A percentile compares a stretch with the other conserved stretches of the same genome.
Evolutionary conservation across 495 filamentous ascomycete genomes (phyloP).

Genomic region (Trypethelium eluteriae): DNA sequence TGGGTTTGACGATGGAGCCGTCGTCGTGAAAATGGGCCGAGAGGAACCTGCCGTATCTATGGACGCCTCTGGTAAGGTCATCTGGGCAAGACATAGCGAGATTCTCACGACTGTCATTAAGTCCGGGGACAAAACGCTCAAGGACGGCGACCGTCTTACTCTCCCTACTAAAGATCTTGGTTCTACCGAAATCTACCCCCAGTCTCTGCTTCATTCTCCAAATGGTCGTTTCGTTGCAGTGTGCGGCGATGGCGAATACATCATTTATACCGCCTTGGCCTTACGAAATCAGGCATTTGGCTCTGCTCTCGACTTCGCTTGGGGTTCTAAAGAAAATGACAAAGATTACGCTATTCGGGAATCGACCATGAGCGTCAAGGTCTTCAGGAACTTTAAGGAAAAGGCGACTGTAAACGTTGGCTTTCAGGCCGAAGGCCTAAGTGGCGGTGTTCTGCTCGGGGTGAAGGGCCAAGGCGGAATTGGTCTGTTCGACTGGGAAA

Average conservation of each 20-base stretch:
- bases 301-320: slow-evolving; percentile 88
- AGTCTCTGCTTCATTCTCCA: slow-evolving; percentile 87
- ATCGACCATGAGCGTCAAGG: slow-evolving; percentile 84
- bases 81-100: slow-evolving; percentile 91
- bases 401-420: slow-evolving; percentile 78
- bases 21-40: slow-evolving; percentile 93
- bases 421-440: slow-evolving; percentile 88
- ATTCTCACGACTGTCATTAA: slow-evolving; percentile 93
- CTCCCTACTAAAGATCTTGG: slow-evolving; percentile 91
- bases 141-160: slow-evolving; percentile 79
- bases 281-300: slow-evolving; percentile 98
- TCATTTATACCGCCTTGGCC: slow-evolving; percentile 94
- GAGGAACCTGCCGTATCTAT: slow-evolving; percentile 97
- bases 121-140: slow-evolving; percentile 69
- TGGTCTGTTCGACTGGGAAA: slow-evolving; percentile 94
- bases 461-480: slow-evolving; percentile 92
- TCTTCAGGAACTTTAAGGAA: slow-evolving; percentile 97
- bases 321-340: slow-evolving; percentile 95
- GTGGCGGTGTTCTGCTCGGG: slow-evolving; percentile 83
- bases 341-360: slow-evolving; percentile 98
- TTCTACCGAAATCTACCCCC: slow-evolving; percentile 92
- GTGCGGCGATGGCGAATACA: slow-evolving; percentile 96
- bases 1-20: slow-evolving; percentile 95
- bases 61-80: slow-evolving; percentile 89
- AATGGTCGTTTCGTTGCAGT: slow-evolving; percentile 97